These are phyloP conservation scores for Lipomyces orientalis DNA, from an alignment of 805 yeast genomes.

Conservation along the genomic window DNA sequence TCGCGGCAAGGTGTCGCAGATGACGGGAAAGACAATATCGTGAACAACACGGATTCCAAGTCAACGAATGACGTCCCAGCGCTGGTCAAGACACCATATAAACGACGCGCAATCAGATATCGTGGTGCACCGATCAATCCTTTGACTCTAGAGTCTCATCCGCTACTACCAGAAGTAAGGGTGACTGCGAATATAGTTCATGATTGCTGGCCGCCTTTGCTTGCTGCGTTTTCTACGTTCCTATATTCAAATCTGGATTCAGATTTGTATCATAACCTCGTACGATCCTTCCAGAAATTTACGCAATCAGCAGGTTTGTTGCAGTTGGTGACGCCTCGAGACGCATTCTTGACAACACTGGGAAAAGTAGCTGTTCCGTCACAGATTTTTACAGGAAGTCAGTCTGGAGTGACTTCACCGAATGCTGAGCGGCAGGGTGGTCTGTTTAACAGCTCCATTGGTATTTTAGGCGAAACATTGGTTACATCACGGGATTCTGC, in stretches of 20 bases:
- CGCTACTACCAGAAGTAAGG: conserved; percentile 27
- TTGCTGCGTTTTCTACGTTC: conserved; percentile 56
- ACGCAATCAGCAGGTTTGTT: conserved; percentile 83
- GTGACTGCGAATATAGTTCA: conserved; percentile 35
- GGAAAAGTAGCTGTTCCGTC: conserved; percentile 42
- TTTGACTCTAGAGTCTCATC: conserved; percentile 32
- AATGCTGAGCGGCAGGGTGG: conserved; percentile 28
- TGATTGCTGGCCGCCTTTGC: conserved; percentile 48
- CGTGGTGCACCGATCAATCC: conserved; percentile 37
- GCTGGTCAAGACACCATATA: conserved; percentile 6
- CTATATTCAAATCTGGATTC: conserved; percentile 71
- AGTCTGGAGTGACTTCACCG: conserved; percentile 19
- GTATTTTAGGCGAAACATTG: conserved; percentile 33
- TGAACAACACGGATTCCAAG: background rate
- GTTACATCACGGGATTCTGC: conserved; percentile 8
- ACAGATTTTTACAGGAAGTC: conserved; percentile 31
- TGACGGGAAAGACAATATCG: background rate
- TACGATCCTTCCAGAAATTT: conserved; percentile 77
- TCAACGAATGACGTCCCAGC: conserved; percentile 4
- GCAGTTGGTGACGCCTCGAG: conserved; percentile 61
- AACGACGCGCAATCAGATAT: conserved; percentile 25
- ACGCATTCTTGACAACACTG: conserved; percentile 54
- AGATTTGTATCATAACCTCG: conserved; percentile 68
- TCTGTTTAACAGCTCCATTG: conserved; percentile 29
- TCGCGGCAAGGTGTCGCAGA: conserved; percentile 14